phyloP scores from a whole-genome alignment of 768 basidiomycete species.

The Leucosporidium scottii region DNA sequence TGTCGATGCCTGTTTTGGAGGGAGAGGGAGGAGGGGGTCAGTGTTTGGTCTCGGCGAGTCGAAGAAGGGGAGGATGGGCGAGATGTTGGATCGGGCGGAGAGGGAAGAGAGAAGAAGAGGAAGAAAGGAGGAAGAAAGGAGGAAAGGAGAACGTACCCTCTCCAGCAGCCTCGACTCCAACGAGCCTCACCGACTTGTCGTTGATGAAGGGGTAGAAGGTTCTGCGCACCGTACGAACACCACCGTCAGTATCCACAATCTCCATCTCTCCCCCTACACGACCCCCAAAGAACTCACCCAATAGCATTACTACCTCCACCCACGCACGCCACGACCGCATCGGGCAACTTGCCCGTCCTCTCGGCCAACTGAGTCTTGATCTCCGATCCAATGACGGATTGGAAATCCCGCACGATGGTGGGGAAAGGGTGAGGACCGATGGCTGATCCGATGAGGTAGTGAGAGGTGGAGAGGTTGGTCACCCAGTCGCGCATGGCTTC shows the following conservation, averaged over 20 bases:
- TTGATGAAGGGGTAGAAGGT: constrained; percentile 94
- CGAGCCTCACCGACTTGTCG: constrained; percentile 72
- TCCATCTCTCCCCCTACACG: neutral
- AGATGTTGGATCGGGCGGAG: no score
- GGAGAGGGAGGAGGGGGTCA: no score
- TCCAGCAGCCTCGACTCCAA: constrained; percentile 96
- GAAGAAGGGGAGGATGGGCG: no score
- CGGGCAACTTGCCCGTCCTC: constrained; percentile 74
- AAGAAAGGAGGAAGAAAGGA: neutral
- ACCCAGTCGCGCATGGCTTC: constrained; percentile 99
- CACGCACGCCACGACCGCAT: constrained; percentile 91
- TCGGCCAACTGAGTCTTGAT: constrained; percentile 79
- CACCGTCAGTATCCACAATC: no score
- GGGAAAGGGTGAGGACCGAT: constrained; percentile 99
- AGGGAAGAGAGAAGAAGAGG: neutral
- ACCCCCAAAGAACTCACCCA: constrained; percentile 41
- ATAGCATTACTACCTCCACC: constrained; percentile 98
- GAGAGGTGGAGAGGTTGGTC: constrained; percentile 83
- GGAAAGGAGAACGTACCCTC: constrained; percentile 56
- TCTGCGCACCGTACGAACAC: constrained; percentile 41
- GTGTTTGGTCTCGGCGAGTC: no score
- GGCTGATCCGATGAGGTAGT: constrained; percentile 93
- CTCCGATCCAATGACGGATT: constrained; percentile 86
- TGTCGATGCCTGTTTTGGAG: constrained; percentile 62
- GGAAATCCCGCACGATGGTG: constrained; percentile 97